Conservation (phyloP, 2,329 filamentous ascomycete genomes). For the Exophiala bonariae region DNA sequence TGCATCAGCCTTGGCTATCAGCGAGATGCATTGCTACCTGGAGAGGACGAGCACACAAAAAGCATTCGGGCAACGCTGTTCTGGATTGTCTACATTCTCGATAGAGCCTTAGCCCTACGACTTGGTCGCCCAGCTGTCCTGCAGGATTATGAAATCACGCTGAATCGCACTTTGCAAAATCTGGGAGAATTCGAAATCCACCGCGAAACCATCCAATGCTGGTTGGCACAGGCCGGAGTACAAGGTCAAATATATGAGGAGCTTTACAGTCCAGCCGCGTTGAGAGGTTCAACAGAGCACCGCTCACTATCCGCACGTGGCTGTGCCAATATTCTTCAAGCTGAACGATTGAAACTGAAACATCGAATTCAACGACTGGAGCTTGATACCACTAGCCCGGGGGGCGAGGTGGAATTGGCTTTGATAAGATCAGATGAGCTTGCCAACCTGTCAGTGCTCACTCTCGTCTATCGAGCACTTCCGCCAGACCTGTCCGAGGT, state of each 20-base stretch:
- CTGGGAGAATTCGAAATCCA: constrained; percentile 2
- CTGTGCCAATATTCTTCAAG: neutral
- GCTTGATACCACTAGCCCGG: neutral
- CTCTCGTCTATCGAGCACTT: constrained; percentile 42
- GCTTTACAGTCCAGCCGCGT: neutral
- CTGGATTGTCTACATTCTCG: constrained; percentile 15
- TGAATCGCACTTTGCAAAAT: neutral
- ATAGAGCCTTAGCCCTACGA: constrained; percentile 12
- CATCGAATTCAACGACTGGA: neutral
- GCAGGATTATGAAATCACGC: constrained; percentile 14
- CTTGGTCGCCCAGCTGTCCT: constrained; percentile 13
- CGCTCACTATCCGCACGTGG: neutral
- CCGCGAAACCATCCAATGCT: neutral
- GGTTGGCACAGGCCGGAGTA: constrained; percentile 1
- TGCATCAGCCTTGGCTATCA: constrained; percentile 10
- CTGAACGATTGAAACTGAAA: neutral
- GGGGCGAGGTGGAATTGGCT: neutral
- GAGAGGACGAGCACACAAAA: neutral
- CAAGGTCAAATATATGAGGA: constrained; percentile 3
- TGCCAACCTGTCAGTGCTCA: constrained; percentile 28
- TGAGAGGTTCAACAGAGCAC: neutral
- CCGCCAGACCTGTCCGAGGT: constrained; percentile 28
- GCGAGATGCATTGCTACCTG: neutral
- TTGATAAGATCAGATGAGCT: constrained; percentile 11
- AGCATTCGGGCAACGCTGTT: constrained; percentile 9